Evolutionary conservation across 768 basidiomycete species (phyloP), one percentile per base, ranked within the genome.

Genomic region (Tulasnella sp.): DNA sequence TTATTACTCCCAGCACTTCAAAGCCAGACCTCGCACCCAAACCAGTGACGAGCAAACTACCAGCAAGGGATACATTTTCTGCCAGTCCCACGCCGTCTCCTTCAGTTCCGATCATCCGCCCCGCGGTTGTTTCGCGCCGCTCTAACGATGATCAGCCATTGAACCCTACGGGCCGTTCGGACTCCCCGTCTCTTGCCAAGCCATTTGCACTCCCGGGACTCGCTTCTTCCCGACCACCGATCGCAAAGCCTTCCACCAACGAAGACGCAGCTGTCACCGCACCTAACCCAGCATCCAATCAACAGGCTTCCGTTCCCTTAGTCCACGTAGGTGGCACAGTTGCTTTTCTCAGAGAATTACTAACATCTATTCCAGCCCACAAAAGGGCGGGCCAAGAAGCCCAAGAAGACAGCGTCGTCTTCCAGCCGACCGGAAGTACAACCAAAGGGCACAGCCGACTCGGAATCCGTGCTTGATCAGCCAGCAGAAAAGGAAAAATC

Each of bases 361-460:
- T 61, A 9, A 40, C 35, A 18, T n/a, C 35, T 35, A 20, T 20
- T 80, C 82, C 83, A 94, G 93, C 92, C 91, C 73, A 93, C 93
- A 29, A 92, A 90, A 85, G 89, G 89, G 77, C 87, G 92, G 82
- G 90, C 89, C 70, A 90, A 88, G 84, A 91, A 90, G 83, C 91
- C 91, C 67, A 87, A 87, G 82, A 92, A 89, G 83, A 83, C 82
- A 10, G 32, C 61, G 15, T 69, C 74, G 5, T 37, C 74, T n/a
- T 76, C 48, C 1, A 61, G 13, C 57, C 57, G n/a, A n/a, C 57
- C 57, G 4, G 57, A 26, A n/a, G 57, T 26, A 5, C 26, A 26
- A 26, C 61, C 23, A 67, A 26, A 67, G 32, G 61, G 6, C 11
- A 18, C 61, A 15, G 10, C 11, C 29, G 61, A 29, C 2, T 67